Base-by-base conservation (phyloP, 164 flowering plant species). In the Stephania yunnanensis region DNA sequence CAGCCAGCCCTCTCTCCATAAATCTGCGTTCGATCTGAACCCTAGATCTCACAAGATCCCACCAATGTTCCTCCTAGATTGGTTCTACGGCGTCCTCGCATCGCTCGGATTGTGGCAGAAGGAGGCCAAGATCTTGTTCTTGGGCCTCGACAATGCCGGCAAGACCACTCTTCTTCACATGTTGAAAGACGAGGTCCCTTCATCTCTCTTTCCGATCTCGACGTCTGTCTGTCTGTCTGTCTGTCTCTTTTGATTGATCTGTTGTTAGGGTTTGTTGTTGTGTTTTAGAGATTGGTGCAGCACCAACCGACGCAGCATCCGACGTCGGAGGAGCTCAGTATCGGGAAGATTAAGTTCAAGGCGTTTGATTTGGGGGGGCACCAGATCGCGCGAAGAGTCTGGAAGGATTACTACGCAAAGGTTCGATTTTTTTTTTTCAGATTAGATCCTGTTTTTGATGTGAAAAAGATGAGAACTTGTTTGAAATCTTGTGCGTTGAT, bases 311-410 rank as follows among this genome's bases (percentile, higher is more conserved):
- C 88, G 9, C 88, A 88, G 80, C 81, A 84, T 78, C 91, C 91
- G 4, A 88, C 91, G 36, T 88, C 89, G 17, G 91, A 88, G 71
- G 91, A 88, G 68, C 81, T 88, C 78, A 86, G 89, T 77, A 87
- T 88, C 69, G 91, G 91, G 11, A 83, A 88, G 74, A 88, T 88
- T 73, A 88, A 86, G 81, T 88, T 88, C 77, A 88, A 88, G 71
- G 91, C 91, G 13, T 88, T 88, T 80, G 91, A 88, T 83, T 84
- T 88, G 80, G 91, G 92, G 20, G 92, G 92, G 7, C 92, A 89
- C 81, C 92, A 83, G 81, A 87, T 89, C 72, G 92, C 92, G 75
- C 87, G 90, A 61, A 70, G 92, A 71, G 90, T 89, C 73, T 89
- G 91, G 91, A 88, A 87, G 55, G 91, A 87, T 77, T 89, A 87